Percentiles rank a stretch among this genome's conserved stretches.
phyloP scores from a whole-genome alignment of 2,329 filamentous ascomycete species.

The Fusarium praegraminearum region DNA sequence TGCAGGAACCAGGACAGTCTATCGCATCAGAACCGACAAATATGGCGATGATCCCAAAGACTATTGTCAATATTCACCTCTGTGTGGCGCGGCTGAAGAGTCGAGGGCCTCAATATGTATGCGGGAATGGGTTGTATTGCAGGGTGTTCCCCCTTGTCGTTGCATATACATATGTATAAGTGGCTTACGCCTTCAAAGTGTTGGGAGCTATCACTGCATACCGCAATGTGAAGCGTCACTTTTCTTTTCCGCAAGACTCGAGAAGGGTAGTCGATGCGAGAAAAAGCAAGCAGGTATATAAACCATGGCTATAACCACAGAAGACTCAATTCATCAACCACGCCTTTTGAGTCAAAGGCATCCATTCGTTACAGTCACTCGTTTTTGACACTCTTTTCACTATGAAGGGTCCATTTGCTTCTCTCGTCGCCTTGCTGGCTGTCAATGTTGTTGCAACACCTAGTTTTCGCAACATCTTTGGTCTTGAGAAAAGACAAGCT shows the following conservation, averaged over 20 bases:
- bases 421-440: slow-evolving; percentile 18
- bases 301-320: background rate
- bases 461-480: background rate
- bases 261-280: background rate
- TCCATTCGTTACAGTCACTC: slow-evolving; percentile 46
- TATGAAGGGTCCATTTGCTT: slow-evolving; percentile 31
- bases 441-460: slow-evolving; percentile 1
- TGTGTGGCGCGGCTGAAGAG: background rate
- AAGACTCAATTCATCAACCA: background rate
- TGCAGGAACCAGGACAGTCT: background rate
- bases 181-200: background rate
- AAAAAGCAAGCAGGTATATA: slow-evolving; percentile 15
- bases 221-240: background rate
- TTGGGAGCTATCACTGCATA: background rate
- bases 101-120: background rate
- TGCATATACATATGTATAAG: background rate
- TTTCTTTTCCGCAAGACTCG: background rate
- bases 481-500: slow-evolving; percentile 38
- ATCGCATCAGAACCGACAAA: background rate
- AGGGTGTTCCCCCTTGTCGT: background rate
- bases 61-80: background rate
- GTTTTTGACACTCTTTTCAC: slow-evolving; percentile 18
- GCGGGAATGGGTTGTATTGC: background rate
- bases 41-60: background rate
- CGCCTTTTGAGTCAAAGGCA: background rate